A percentile compares a stretch with the other conserved stretches of the same genome.
Evolutionary conservation across 345 rosid genomes (phyloP).

Genomic region (Moricandia arvensis): DNA sequence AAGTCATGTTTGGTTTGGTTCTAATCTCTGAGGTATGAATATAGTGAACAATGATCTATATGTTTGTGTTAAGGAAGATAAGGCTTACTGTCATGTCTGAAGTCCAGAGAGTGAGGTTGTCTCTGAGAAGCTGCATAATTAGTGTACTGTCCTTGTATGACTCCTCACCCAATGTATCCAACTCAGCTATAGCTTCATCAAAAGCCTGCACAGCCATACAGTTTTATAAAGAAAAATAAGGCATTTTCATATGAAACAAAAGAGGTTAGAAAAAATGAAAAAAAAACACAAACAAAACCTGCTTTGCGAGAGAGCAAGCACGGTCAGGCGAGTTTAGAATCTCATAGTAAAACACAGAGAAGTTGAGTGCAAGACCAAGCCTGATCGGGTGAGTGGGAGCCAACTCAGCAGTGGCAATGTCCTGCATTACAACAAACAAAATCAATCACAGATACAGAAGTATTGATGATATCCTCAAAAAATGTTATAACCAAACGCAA

Average conservation of each 20-base stretch:
- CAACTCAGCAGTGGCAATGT: conserved; percentile 81
- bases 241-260: neutral
- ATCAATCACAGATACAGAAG: neutral
- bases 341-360: conserved; percentile 98
- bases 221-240: neutral
- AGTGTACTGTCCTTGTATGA: conserved; percentile 81
- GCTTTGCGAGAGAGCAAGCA: conserved; percentile 93
- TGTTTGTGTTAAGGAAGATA: no score
- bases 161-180: conserved; percentile 70
- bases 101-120: conserved; percentile 78
- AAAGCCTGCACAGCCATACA: conserved; percentile 42
- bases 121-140: conserved; percentile 77
- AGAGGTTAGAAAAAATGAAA: neutral
- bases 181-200: conserved; percentile 73
- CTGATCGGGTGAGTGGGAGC: conserved; percentile 98
- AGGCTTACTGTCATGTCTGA: conserved; percentile 45
- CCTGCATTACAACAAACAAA: conserved; percentile 43
- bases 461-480: no score
- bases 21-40: no score
- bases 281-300: conserved; percentile 43
- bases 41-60: no score
- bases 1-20: no score
- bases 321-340: conserved; percentile 98
- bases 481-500: neutral
- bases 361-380: conserved; percentile 97